A percentile compares a stretch with the other conserved stretches of the same genome.
Evolutionary conservation across 495 filamentous ascomycete species (phyloP).

Genomic region (Sordaria brevicollis): DNA sequence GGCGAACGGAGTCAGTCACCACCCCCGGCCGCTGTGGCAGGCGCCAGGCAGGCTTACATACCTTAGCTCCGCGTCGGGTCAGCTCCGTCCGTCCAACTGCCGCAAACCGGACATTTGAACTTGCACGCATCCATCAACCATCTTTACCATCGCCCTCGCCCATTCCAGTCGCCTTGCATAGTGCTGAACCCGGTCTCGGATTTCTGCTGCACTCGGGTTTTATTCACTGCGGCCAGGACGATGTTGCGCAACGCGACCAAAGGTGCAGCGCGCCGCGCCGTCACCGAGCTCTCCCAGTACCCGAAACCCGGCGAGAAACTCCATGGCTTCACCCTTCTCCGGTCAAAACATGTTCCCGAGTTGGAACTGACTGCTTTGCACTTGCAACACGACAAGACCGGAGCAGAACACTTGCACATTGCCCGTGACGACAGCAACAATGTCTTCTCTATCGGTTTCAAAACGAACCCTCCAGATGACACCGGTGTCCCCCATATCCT

Average conservation of each 20-base stretch:
- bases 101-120: background rate
- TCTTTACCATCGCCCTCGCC: background rate
- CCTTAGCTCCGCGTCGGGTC: background rate
- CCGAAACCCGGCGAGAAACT: slow-evolving; percentile 73
- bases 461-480: slow-evolving; percentile 94
- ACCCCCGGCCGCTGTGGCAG: background rate
- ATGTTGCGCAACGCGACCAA: slow-evolving; percentile 42
- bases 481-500: slow-evolving; percentile 96
- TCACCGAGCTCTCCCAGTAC: slow-evolving; percentile 60
- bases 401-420: slow-evolving; percentile 91
- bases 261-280: slow-evolving; percentile 48
- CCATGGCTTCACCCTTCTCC: slow-evolving; percentile 83
- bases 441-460: slow-evolving; percentile 98
- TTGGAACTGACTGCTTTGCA: slow-evolving; percentile 85
- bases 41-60: too few relatives aligned
- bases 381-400: slow-evolving; percentile 83
- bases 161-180: background rate
- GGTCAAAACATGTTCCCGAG: slow-evolving; percentile 86
- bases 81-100: background rate
- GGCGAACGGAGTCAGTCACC: background rate
- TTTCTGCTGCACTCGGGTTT: background rate
- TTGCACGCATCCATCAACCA: background rate
- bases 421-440: slow-evolving; percentile 94
- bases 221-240: slow-evolving; percentile 1
- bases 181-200: background rate